Conservation (phyloP, 331 rosid genomes). For the Dryas integrifolia region DNA sequence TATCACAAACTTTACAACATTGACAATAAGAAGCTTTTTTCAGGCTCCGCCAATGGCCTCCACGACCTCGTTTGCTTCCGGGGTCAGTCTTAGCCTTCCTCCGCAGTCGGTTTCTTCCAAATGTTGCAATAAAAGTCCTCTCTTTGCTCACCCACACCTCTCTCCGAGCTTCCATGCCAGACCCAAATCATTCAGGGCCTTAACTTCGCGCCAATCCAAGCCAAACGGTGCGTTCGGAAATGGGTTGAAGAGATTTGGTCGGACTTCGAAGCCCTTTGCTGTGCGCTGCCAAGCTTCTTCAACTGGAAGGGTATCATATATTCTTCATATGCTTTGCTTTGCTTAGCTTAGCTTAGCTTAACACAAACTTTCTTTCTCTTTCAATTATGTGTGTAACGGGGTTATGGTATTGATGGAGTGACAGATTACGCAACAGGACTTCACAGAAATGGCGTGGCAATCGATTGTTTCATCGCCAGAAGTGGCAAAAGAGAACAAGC, state of each 20-base stretch:
- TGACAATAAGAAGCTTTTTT: background rate
- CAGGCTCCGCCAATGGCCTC: constrained; percentile 50
- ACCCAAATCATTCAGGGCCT: constrained; percentile 35
- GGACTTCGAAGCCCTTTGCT: constrained; percentile 35
- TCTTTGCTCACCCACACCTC: constrained; percentile 36
- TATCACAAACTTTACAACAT: background rate
- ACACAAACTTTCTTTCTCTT: background rate
- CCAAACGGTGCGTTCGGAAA: constrained; percentile 38
- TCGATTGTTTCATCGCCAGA: constrained; percentile 82
- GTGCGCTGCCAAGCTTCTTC: constrained; percentile 59
- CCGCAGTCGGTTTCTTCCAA: constrained; percentile 39
- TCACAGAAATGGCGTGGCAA: constrained; percentile 99
- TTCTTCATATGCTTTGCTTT: background rate
- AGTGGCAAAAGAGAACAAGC: constrained; percentile 92
- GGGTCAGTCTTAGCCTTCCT: constrained; percentile 30
- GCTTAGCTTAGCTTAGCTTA: background rate
- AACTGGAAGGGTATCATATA: constrained; percentile 62
- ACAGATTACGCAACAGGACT: constrained; percentile 93
- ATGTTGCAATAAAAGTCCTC: constrained; percentile 28
- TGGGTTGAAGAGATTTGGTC: constrained; percentile 33
- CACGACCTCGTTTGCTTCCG: constrained; percentile 41
- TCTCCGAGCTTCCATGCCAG: constrained; percentile 34
- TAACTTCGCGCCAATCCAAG: constrained; percentile 35
- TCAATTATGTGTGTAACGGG: background rate
- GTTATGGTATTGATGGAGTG: constrained; percentile 29